phyloP scores from a whole-genome alignment of 305 asterid genomes.

The Solanum chacoense region DNA sequence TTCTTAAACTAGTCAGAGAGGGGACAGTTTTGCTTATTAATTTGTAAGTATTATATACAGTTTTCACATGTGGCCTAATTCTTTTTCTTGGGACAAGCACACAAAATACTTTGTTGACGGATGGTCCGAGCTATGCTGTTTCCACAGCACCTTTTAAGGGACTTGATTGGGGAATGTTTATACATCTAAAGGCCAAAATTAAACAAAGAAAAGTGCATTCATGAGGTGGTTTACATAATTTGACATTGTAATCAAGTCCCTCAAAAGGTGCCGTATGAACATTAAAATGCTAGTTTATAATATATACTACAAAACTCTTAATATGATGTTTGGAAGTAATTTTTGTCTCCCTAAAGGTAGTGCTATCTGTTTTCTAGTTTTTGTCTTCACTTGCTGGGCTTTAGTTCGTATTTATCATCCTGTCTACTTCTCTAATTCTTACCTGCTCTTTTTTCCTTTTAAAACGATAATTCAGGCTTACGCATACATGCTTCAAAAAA shows the following conservation, averaged over 20 bases:
- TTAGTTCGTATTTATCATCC: neutral
- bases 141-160: neutral
- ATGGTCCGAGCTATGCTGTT: neutral
- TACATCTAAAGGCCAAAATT: neutral
- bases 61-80: neutral
- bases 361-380: neutral
- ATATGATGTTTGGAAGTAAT: neutral
- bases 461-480: constrained; percentile 41
- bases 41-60: neutral
- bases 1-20: neutral
- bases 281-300: neutral
- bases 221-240: neutral
- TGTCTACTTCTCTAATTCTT: neutral
- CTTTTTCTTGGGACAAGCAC: neutral
- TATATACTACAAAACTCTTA: neutral
- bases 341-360: neutral
- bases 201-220: neutral
- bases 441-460: neutral
- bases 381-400: neutral
- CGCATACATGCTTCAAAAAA: constrained; percentile 70
- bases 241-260: neutral
- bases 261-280: neutral
- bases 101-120: neutral
- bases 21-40: neutral
- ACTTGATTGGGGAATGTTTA: neutral